Evolutionary conservation across 805 yeast species (phyloP), one percentile per base, ranked within the genome.

Genomic region (Candida michaelii): DNA sequence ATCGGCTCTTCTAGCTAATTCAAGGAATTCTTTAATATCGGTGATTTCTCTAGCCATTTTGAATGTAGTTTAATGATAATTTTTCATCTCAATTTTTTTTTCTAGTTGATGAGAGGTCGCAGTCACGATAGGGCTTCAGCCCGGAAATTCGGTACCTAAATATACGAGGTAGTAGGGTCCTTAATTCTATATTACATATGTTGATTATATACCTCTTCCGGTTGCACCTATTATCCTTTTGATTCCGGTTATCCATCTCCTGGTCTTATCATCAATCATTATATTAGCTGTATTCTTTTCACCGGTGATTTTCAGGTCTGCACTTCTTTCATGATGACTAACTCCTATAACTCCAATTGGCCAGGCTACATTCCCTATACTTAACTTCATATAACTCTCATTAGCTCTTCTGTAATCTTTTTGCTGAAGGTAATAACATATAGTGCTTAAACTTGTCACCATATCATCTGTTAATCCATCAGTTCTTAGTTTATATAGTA

Each of bases 21-120:
- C 96, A 73, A 93, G 88, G 79, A 93, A 89, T 78, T 87, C 86
- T 78, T 93, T 93, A 80, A 93, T 89, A 75, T 90, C 97, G 69
- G 88, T 87, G 71, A 93, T 85, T 82, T 91, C 95, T 67, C 68
- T 49, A 40, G 43, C 43, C 43, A 40, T 40, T 18, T 10, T 34
- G 11, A 30, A 21, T 38, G 29, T 14, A 9, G 13, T 4, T 12
- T 37, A 17, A 29, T 19, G 27, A 23, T 8, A 38, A 38, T 17
- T 38, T 38, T 38, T 23, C 21, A 35, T 12, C 15, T 13, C 15
- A 36, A n/a, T 29, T 37, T 37, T 37, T 29, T 37, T 37, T 37
- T 17, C 3, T 10, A 25, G n/a, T 7, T 25, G 29, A 27, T 25
- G 19, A 23, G 21, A 13, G 27, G 16, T 5, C 5, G 24, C 27